phyloP scores from a whole-genome alignment of 305 asterid species.

The Fraxinus sp. region DNA sequence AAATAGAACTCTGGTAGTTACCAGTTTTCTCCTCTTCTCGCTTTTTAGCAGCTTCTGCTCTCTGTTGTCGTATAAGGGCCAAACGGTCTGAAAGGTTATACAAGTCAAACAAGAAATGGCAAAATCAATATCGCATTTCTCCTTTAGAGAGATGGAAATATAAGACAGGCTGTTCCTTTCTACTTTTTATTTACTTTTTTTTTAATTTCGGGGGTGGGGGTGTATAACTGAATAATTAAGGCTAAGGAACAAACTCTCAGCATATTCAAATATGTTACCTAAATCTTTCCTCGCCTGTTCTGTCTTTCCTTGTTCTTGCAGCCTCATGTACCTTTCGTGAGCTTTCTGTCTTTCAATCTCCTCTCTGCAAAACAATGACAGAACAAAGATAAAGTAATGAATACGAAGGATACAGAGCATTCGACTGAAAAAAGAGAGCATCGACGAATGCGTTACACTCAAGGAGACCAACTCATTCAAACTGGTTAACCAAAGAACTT shows the following conservation, averaged over 20 bases:
- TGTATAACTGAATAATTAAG: not conserved
- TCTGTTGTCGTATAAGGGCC: conserved; percentile 86
- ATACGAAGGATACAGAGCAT: not conserved
- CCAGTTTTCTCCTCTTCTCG: conserved; percentile 98
- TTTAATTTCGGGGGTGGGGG: not conserved
- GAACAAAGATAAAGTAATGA: not conserved
- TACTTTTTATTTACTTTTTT: not conserved
- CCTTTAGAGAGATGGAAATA: not conserved
- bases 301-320: conserved; percentile 98
- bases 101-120: not conserved
- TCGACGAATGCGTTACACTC: not conserved
- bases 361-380: conserved; percentile 51
- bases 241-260: not conserved
- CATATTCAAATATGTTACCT: conserved; percentile 43
- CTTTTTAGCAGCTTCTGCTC: conserved; percentile 96
- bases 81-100: conserved; percentile 57
- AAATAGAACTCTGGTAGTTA: conserved; percentile 14
- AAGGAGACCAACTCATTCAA: not conserved
- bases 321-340: conserved; percentile 93
- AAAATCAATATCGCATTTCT: not conserved
- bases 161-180: not conserved
- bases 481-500: not conserved
- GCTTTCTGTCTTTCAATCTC: conserved; percentile 90
- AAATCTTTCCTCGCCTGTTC: conserved; percentile 91
- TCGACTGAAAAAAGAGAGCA: not conserved